These are phyloP conservation scores for Reutealis trisperma DNA, from an alignment of 345 rosid species.

Conservation along the genomic window DNA sequence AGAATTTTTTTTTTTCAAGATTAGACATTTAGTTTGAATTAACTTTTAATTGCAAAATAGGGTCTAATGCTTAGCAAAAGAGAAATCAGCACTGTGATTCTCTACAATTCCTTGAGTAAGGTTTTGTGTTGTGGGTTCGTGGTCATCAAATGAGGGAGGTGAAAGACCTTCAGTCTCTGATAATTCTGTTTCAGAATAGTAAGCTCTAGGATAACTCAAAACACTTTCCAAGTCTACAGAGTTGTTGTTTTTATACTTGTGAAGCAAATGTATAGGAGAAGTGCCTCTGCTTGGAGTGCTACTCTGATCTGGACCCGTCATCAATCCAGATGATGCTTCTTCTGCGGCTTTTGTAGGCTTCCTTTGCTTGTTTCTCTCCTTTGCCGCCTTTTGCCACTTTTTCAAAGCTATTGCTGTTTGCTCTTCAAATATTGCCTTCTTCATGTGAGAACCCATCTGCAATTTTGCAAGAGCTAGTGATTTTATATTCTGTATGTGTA, in stretches of 20 bases:
- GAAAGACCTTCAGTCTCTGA: constrained; percentile 27
- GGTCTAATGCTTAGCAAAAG: constrained; percentile 9
- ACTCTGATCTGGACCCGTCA: constrained; percentile 25
- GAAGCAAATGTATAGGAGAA: constrained; percentile 41
- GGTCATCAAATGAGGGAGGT: not conserved
- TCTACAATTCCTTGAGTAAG: not conserved
- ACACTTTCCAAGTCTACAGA: constrained; percentile 35
- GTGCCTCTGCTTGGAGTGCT: constrained; percentile 35
- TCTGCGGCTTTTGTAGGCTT: not conserved
- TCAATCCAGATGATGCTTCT: constrained; percentile 15
- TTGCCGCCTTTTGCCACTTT: constrained; percentile 48
- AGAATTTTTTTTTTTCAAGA: no score
- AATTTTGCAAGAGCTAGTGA: not conserved
- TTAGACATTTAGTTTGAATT: no score
- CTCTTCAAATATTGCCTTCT: constrained; percentile 53
- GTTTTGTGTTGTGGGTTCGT: not conserved
- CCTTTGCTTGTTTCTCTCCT: constrained; percentile 38
- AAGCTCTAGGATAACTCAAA: constrained; percentile 26
- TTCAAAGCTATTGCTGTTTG: constrained; percentile 41
- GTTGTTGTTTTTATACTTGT: constrained; percentile 25
- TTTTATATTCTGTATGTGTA: not conserved
- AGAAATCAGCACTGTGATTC: constrained; percentile 12
- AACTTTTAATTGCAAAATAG: no score
- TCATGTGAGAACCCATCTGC: constrained; percentile 58
- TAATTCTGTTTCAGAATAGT: constrained; percentile 36